A percentile compares a stretch with the other conserved stretches of the same genome.
Evolutionary conservation across 176 grass and related monocot genomes (phyloP).

Genomic region (Paspalum notatum): DNA sequence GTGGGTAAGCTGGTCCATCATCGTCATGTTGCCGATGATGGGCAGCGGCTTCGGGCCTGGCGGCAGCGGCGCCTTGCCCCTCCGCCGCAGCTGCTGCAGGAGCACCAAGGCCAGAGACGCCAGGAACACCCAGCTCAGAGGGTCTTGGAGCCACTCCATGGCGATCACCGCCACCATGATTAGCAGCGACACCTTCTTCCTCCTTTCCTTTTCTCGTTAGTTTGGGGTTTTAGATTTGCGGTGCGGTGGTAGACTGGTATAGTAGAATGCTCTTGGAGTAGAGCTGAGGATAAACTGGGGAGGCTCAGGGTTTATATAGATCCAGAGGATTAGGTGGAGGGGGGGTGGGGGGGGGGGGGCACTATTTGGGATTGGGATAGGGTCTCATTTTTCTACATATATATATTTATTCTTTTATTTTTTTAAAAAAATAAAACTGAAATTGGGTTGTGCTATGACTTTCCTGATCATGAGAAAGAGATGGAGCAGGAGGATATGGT

Average conservation of each 20-base stretch:
- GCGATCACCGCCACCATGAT: slow-evolving; percentile 20
- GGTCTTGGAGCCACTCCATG: slow-evolving; percentile 72
- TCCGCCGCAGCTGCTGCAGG: slow-evolving; percentile 22
- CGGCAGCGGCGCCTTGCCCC: slow-evolving; percentile 56
- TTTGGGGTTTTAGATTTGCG: slow-evolving; percentile 10
- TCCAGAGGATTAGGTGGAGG: slow-evolving; percentile 35
- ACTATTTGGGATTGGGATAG: not conserved
- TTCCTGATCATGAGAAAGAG: not conserved
- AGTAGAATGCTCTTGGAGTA: slow-evolving; percentile 40
- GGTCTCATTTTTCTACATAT: not conserved
- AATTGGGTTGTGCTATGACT: not conserved
- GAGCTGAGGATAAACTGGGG: slow-evolving; percentile 34
- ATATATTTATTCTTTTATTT: not conserved
- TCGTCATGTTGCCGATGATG: slow-evolving; percentile 89
- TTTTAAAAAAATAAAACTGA: not conserved
- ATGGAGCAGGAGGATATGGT: not conserved
- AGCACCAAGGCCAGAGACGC: slow-evolving; percentile 43
- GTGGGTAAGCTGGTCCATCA: slow-evolving; percentile 98
- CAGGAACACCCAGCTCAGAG: slow-evolving; percentile 48
- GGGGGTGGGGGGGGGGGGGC: slow-evolving; percentile 24
- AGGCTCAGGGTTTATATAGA: slow-evolving; percentile 44
- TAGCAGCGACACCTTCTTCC: not conserved
- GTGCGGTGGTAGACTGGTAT: not conserved
- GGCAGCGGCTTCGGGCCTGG: slow-evolving; percentile 77
- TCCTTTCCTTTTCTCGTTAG: not conserved